These are phyloP conservation scores for Rhytidiadelphus loreus DNA, from an alignment of 225 moss, liverwort and hornwort species.

Conservation along the genomic window DNA sequence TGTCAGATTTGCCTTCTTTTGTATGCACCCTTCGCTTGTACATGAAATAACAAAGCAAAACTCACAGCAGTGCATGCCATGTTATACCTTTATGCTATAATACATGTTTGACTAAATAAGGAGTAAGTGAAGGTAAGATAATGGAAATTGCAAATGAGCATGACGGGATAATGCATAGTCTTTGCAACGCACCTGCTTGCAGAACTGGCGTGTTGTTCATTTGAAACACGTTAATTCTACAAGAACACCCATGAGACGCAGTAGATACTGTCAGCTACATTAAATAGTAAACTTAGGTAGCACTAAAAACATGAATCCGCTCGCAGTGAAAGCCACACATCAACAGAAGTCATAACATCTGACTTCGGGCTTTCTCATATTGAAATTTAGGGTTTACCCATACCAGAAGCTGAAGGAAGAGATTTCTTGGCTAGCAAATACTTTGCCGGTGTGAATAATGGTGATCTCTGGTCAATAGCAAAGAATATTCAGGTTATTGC, in stretches of 20 bases:
- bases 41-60: too few relatives aligned
- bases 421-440: background rate
- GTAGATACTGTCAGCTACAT: background rate
- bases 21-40: too few relatives aligned
- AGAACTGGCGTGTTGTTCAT: too few relatives aligned
- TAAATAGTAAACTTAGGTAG: background rate
- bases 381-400: background rate
- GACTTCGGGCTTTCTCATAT: background rate
- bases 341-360: background rate
- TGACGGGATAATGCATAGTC: too few relatives aligned
- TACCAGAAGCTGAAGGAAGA: background rate
- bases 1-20: too few relatives aligned
- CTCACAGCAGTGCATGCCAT: too few relatives aligned
- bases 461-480: background rate
- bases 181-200: too few relatives aligned
- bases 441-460: background rate
- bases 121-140: too few relatives aligned
- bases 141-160: too few relatives aligned
- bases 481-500: background rate
- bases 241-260: background rate
- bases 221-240: background rate
- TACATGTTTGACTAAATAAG: too few relatives aligned
- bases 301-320: background rate
- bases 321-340: background rate
- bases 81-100: too few relatives aligned